Conservation (phyloP, 345 rosid genomes). For the Balakata baccata region DNA sequence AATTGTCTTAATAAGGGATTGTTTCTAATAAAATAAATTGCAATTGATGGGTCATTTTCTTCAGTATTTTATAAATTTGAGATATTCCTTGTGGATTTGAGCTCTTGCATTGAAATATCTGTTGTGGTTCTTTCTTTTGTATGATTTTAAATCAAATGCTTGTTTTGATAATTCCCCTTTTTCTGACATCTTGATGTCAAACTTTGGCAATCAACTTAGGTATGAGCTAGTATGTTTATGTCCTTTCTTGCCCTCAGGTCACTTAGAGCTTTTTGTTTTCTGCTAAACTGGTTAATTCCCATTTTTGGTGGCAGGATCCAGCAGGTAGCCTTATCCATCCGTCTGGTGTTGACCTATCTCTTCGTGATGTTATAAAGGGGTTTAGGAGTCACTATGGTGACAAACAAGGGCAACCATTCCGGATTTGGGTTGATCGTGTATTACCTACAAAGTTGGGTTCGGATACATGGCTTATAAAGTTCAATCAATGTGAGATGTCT, state of each 20-base stretch:
- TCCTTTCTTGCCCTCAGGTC: neutral
- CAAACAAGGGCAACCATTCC: constrained; percentile 62
- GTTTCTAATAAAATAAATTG: neutral
- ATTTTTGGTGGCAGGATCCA: constrained; percentile 47
- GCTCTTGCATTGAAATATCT: neutral
- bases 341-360: constrained; percentile 61
- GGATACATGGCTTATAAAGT: constrained; percentile 70
- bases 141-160: neutral
- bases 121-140: neutral
- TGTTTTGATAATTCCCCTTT: neutral
- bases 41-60: neutral
- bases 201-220: too few species aligned
- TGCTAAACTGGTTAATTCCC: constrained; percentile 2
- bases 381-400: constrained; percentile 62
- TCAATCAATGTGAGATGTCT: constrained; percentile 65
- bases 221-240: neutral
- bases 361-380: constrained; percentile 48
- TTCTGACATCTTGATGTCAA: neutral
- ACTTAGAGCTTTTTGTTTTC: neutral
- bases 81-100: neutral
- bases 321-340: constrained; percentile 61
- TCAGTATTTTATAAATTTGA: neutral
- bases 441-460: constrained; percentile 49
- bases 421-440: constrained; percentile 82
- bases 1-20: neutral